These are phyloP conservation scores for Isoetes taiwanensis DNA, from an alignment of 75 land plant species.

Conservation along the genomic window DNA sequence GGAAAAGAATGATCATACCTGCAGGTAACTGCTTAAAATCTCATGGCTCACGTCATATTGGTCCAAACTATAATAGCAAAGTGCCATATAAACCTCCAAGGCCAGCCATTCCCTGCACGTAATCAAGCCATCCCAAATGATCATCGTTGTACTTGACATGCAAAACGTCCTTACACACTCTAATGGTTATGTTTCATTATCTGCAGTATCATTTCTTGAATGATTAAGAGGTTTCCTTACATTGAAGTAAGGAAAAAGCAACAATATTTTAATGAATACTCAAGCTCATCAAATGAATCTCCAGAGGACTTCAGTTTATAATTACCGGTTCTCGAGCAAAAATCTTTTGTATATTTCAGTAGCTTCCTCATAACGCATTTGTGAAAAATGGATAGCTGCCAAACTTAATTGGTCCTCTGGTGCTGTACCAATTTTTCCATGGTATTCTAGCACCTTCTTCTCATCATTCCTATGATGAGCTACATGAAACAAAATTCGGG, in stretches of 20 bases:
- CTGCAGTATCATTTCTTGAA: no score
- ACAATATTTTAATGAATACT: neutral
- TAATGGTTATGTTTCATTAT: no score
- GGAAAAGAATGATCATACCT: conserved; percentile 21
- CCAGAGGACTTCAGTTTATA: no score
- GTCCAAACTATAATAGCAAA: conserved; percentile 27
- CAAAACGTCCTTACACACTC: no score
- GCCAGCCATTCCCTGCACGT: conserved; percentile 28
- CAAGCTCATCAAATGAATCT: no score
- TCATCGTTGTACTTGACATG: no score
- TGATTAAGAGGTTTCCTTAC: neutral
- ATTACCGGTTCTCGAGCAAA: conserved; percentile 19
- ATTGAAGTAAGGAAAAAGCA: neutral
- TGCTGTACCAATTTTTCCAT: conserved; percentile 12
- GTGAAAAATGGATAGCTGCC: conserved; percentile 22
- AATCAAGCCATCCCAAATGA: no score
- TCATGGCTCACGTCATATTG: conserved; percentile 29
- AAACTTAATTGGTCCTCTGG: conserved; percentile 23
- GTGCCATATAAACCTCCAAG: conserved; percentile 22
- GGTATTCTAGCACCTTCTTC: conserved; percentile 18
- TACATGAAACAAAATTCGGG: conserved; percentile 20
- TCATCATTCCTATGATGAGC: conserved; percentile 22
- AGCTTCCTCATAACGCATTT: conserved; percentile 20
- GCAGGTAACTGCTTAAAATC: conserved; percentile 22
- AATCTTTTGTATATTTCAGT: conserved; percentile 22